Conservation (phyloP, 2,329 filamentous ascomycete species). For the Alternaria triticina region DNA sequence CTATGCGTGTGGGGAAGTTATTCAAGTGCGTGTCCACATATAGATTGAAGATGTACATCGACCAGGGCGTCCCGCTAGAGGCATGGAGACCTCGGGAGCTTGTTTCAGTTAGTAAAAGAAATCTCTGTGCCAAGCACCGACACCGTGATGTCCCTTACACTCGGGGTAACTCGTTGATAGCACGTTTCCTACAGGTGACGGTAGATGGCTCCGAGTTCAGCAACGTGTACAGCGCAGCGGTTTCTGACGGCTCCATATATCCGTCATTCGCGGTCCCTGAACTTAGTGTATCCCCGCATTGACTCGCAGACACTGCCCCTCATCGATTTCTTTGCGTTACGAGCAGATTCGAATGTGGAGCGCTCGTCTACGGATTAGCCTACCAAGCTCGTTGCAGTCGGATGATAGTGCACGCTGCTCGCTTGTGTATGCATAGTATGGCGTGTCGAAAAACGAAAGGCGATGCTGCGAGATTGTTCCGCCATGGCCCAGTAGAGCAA, state of each 20-base stretch:
- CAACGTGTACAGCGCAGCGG: conserved; percentile 1
- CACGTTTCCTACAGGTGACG: conserved; percentile 12
- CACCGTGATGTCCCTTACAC: conserved; percentile 16
- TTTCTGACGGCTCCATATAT: conserved; percentile 11
- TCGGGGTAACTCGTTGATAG: neutral
- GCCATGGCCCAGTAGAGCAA: conserved; percentile 6
- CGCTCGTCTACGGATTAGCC: conserved; percentile 18
- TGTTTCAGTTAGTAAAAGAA: conserved; percentile 31
- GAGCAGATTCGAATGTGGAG: conserved; percentile 28
- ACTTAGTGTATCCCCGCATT: conserved; percentile 22
- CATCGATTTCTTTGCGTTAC: conserved; percentile 21
- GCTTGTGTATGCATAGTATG: conserved; percentile 3
- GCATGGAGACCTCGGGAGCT: conserved; percentile 15
- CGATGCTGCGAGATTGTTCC: conserved; percentile 8
- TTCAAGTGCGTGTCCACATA: conserved; percentile 4
- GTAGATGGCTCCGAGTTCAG: conserved; percentile 9
- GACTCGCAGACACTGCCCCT: conserved; percentile 15
- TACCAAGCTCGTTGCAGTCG: conserved; percentile 13
- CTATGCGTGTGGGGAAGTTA: conserved; percentile 6
- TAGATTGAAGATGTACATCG: neutral
- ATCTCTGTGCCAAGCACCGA: conserved; percentile 24
- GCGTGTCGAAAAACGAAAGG: conserved; percentile 3
- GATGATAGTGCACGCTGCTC: conserved; percentile 17
- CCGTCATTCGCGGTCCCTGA: conserved; percentile 15
- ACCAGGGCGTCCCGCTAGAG: conserved; percentile 15